Evolutionary conservation across 345 rosid genomes (phyloP).

Genomic region (Linum tenue): DNA sequence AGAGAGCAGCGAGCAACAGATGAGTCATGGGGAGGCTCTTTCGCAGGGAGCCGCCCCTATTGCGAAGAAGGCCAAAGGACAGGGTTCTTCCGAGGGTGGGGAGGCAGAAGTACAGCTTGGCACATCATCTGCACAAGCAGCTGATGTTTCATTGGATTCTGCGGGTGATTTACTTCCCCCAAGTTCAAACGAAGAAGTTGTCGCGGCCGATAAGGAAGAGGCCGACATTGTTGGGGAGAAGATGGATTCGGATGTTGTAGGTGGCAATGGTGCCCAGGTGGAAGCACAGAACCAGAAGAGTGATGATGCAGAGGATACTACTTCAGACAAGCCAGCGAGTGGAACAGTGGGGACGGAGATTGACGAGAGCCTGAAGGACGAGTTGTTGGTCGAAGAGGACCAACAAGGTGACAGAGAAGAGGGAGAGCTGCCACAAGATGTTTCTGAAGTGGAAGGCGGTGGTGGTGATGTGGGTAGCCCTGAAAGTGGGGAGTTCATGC

Average conservation of each 20-base stretch:
- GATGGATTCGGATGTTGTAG: constrained; percentile 35
- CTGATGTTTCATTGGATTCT: constrained; percentile 45
- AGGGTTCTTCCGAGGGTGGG: constrained; percentile 31
- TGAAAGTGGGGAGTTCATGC: constrained; percentile 41
- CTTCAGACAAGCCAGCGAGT: constrained; percentile 34
- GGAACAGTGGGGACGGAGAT: constrained; percentile 24
- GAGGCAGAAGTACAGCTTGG: constrained; percentile 32
- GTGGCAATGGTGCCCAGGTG: constrained; percentile 22
- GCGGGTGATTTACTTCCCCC: constrained; percentile 24
- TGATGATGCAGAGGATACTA: constrained; percentile 31
- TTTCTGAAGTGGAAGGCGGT: constrained; percentile 47
- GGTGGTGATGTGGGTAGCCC: constrained; percentile 41
- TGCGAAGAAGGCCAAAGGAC: constrained; percentile 53
- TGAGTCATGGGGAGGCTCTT: constrained; percentile 31
- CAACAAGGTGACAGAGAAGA: constrained; percentile 70
- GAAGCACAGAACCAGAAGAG: constrained; percentile 32
- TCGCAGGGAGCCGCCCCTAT: constrained; percentile 37
- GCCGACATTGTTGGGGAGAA: constrained; percentile 42
- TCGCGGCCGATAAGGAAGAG: constrained; percentile 50
- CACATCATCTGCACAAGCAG: constrained; percentile 27
- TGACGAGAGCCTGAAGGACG: constrained; percentile 46
- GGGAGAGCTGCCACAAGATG: constrained; percentile 64
- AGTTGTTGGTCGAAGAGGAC: constrained; percentile 40
- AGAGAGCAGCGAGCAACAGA: constrained; percentile 43
- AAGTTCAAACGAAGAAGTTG: constrained; percentile 31